Evolutionary conservation across 176 grass and related monocot species (phyloP).

Genomic region (Oryza coarctata): DNA sequence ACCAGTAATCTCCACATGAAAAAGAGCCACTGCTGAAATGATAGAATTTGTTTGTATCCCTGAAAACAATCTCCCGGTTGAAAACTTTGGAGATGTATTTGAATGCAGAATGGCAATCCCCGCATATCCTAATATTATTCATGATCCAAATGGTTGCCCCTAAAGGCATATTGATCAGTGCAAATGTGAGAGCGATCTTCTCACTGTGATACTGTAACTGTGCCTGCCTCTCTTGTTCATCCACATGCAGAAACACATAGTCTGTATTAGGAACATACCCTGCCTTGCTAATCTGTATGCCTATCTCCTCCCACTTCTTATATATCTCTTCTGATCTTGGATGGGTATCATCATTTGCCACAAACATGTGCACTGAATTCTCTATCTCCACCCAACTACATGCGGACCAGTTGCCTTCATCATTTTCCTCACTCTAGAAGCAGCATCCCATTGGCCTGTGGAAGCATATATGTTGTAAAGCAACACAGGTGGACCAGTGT

Average conservation of each 20-base stretch:
- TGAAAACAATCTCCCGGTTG: conserved; percentile 63
- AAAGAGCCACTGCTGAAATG: conserved; percentile 66
- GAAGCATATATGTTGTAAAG: conserved; percentile 77
- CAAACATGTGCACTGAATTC: conserved; percentile 74
- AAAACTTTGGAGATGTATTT: conserved; percentile 58
- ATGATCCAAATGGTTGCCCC: conserved; percentile 66
- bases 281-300: conserved; percentile 51
- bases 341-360: conserved; percentile 62
- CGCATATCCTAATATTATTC: conserved; percentile 82
- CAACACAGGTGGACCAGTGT: conserved; percentile 62
- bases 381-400: conserved; percentile 78
- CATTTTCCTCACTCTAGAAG: conserved; percentile 64
- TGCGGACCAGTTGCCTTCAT: conserved; percentile 64
- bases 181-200: conserved; percentile 77
- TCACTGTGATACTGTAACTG: conserved; percentile 75
- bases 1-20: conserved; percentile 87
- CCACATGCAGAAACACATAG: conserved; percentile 50
- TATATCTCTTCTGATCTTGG: conserved; percentile 56
- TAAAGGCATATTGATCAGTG: conserved; percentile 55
- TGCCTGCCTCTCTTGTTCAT: conserved; percentile 54
- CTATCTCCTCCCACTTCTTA: conserved; percentile 64
- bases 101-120: conserved; percentile 78
- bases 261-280: conserved; percentile 65
- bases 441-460: conserved; percentile 58
- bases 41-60: conserved; percentile 75